phyloP scores from a whole-genome alignment of 225 moss, liverwort and hornwort genomes.

The Thuidium tamariscinum region DNA sequence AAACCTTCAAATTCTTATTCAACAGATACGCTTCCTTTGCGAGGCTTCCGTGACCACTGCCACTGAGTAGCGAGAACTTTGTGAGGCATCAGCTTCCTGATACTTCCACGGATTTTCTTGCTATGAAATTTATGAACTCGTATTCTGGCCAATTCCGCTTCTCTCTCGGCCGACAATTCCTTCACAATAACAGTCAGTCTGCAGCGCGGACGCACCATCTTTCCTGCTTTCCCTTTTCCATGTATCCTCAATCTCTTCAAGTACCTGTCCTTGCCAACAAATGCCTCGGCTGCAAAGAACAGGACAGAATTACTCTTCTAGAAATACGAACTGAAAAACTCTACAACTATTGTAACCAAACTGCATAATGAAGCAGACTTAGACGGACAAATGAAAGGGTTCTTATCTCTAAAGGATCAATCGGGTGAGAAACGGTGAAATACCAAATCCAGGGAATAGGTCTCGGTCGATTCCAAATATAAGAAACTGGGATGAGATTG shows the following conservation, averaged over 20 bases:
- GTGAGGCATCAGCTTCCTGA: slow-evolving; percentile 73
- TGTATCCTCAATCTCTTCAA: slow-evolving; percentile 64
- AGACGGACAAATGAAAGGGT: background rate
- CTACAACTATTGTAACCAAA: background rate
- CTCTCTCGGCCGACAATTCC: slow-evolving; percentile 70
- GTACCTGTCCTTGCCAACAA: slow-evolving; percentile 55
- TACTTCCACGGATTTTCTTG: slow-evolving; percentile 43
- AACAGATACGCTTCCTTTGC: slow-evolving; percentile 12
- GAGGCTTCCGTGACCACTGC: slow-evolving; percentile 43
- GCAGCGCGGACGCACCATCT: slow-evolving; percentile 51
- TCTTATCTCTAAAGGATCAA: background rate
- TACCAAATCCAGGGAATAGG: background rate
- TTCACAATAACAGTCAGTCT: slow-evolving; percentile 76
- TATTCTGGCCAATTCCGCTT: slow-evolving; percentile 70
- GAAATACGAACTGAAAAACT: background rate
- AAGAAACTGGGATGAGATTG: background rate
- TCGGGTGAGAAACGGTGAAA: background rate
- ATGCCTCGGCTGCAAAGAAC: slow-evolving; percentile 32
- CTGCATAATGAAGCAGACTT: background rate
- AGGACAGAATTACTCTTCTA: background rate
- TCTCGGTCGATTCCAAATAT: background rate
- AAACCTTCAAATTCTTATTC: background rate
- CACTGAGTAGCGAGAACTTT: slow-evolving; percentile 58
- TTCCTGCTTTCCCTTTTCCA: slow-evolving; percentile 76
- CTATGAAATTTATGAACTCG: slow-evolving; percentile 47